Evolutionary conservation across 2,329 filamentous ascomycete genomes (phyloP).

Genomic region (Aureobasidium sp.): DNA sequence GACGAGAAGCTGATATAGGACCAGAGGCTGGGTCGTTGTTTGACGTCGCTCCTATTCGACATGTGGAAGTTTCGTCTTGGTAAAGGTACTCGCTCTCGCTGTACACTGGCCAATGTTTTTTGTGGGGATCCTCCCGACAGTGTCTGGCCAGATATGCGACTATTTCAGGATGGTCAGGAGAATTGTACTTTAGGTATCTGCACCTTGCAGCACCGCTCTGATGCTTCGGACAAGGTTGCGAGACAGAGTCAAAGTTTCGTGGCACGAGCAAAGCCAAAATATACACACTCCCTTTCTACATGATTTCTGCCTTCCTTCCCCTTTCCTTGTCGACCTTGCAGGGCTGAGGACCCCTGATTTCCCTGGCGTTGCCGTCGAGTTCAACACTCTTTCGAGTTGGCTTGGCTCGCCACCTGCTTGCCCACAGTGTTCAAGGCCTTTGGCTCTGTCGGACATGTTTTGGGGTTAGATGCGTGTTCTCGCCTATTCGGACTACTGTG

Average conservation of each 20-base stretch:
- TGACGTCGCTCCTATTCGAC: constrained; percentile 48
- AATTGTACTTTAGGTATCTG: background rate
- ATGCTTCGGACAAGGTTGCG: background rate
- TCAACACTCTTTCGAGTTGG: background rate
- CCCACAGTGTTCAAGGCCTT: background rate
- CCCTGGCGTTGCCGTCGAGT: background rate
- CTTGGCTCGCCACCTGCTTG: background rate
- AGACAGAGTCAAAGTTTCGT: background rate
- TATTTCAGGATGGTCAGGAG: background rate
- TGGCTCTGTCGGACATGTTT: background rate
- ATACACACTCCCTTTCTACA: background rate
- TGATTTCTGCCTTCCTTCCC: constrained; percentile 3
- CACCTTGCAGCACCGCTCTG: background rate
- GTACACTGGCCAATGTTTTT: background rate
- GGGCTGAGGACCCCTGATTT: constrained; percentile 7
- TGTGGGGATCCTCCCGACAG: background rate
- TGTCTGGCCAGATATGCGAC: constrained; percentile 8
- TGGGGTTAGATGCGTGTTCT: background rate
- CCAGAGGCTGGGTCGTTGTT: constrained; percentile 45
- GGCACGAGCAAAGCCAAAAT: background rate
- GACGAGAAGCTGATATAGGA: constrained; percentile 45
- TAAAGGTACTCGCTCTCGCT: background rate
- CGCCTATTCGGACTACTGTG: background rate
- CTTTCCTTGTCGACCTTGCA: constrained; percentile 10
- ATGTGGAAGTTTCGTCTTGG: constrained; percentile 28